Evolutionary conservation across 805 yeast genomes (phyloP).

Genomic region (Metahyphopichia silvanorum): DNA sequence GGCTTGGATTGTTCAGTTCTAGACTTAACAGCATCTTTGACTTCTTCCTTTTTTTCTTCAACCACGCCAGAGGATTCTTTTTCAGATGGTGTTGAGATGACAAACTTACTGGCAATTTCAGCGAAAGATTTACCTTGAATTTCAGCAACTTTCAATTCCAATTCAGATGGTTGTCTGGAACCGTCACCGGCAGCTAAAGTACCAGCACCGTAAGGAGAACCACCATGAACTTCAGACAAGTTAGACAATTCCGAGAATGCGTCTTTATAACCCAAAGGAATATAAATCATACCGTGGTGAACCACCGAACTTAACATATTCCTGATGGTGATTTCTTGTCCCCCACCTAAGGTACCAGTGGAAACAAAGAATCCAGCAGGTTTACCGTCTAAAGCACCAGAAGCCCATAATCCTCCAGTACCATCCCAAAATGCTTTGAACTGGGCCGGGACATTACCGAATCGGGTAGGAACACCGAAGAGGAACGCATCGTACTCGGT

Average conservation of each 20-base stretch:
- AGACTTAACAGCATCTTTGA: conserved; percentile 2
- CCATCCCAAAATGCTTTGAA: conserved; percentile 72
- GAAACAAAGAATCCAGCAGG: conserved; percentile 69
- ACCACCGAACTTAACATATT: conserved; percentile 55
- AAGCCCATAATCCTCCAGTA: conserved; percentile 76
- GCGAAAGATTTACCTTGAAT: conserved; percentile 66
- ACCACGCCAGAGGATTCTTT: neutral
- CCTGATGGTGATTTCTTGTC: conserved; percentile 70
- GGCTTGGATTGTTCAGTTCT: conserved; percentile 10
- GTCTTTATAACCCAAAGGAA: conserved; percentile 72
- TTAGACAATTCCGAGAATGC: conserved; percentile 54
- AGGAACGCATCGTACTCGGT: conserved; percentile 66
- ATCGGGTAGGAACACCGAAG: conserved; percentile 81
- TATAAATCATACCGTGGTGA: conserved; percentile 75
- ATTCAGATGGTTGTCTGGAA: conserved; percentile 58
- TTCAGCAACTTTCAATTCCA: conserved; percentile 63
- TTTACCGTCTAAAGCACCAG: conserved; percentile 68
- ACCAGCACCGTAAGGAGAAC: conserved; percentile 88
- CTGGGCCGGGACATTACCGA: conserved; percentile 73
- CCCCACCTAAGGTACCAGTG: conserved; percentile 74
- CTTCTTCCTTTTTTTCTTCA: conserved; percentile 5
- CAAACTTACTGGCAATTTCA: conserved; percentile 14
- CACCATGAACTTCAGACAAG: conserved; percentile 72
- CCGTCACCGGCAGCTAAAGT: conserved; percentile 74
- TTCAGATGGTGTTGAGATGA: conserved; percentile 1